Conservation (phyloP, 2,329 filamentous ascomycete species). For the Colletotrichum scovillei region DNA sequence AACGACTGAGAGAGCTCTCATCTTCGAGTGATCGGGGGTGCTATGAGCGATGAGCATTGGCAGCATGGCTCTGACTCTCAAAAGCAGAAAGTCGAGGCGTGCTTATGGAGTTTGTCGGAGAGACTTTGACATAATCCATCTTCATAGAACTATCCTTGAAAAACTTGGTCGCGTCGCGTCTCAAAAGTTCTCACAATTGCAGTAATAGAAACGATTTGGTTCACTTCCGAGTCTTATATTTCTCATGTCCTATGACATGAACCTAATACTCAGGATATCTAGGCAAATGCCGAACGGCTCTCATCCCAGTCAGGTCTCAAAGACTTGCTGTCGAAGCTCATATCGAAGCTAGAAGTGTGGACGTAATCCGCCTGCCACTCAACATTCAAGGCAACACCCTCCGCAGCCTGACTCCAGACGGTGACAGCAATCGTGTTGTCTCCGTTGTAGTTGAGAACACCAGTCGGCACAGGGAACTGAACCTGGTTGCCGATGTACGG, state of each 20-base stretch:
- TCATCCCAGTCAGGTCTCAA: slow-evolving; percentile 63
- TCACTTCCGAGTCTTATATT: too few relatives aligned
- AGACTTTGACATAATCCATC: neutral
- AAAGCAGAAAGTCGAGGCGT: neutral
- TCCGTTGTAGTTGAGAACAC: slow-evolving; percentile 67
- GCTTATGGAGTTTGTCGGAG: neutral
- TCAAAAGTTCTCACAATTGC: neutral
- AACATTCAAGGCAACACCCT: slow-evolving; percentile 61
- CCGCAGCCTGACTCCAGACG: slow-evolving; percentile 68
- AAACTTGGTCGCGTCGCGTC: neutral
- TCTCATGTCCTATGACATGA: neutral
- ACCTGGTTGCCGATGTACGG: slow-evolving; percentile 71
- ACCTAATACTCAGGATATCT: neutral
- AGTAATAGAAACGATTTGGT: neutral
- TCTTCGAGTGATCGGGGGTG: neutral
- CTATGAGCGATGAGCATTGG: neutral
- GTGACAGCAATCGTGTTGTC: slow-evolving; percentile 68
- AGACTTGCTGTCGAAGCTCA: slow-evolving; percentile 58
- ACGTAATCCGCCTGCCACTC: slow-evolving; percentile 66
- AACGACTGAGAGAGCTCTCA: neutral
- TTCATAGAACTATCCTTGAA: neutral
- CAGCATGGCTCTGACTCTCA: neutral
- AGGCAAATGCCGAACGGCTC: slow-evolving; percentile 48
- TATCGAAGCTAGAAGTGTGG: slow-evolving; percentile 63
- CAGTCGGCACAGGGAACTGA: slow-evolving; percentile 69